Percentiles rank a stretch among this genome's conserved stretches.
Evolutionary conservation across 2,329 filamentous ascomycete species (phyloP).

Genomic region (Xylariaceae sp.): DNA sequence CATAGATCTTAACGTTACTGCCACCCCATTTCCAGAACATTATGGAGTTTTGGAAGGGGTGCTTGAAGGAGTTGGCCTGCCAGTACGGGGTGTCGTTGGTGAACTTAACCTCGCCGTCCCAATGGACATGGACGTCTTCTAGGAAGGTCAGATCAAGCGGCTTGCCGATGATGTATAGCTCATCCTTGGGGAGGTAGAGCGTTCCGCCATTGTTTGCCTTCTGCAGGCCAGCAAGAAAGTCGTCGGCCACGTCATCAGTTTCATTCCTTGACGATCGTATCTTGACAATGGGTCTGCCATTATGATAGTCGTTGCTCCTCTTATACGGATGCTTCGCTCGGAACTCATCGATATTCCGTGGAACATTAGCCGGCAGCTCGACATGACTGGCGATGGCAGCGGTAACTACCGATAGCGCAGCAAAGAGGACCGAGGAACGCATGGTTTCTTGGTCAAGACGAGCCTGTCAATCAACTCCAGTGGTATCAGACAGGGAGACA

Average conservation of each 20-base stretch:
- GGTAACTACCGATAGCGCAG: conserved; percentile 29
- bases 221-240: conserved; percentile 57
- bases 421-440: conserved; percentile 19
- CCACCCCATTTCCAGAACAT: conserved; percentile 69
- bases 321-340: conserved; percentile 43
- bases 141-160: conserved; percentile 61
- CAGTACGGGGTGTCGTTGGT: conserved; percentile 49
- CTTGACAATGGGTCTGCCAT: conserved; percentile 42
- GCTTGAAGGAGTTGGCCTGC: conserved; percentile 45
- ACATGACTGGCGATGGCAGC: conserved; percentile 26
- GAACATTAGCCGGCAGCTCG: conserved; percentile 38
- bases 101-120: conserved; percentile 59
- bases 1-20: conserved; percentile 62
- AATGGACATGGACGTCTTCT: conserved; percentile 58
- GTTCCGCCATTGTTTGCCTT: conserved; percentile 62
- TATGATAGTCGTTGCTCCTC: conserved; percentile 17
- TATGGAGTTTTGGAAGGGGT: conserved; percentile 53
- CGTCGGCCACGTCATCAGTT: conserved; percentile 57
- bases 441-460: no score
- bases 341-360: conserved; percentile 43
- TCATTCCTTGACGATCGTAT: conserved; percentile 57
- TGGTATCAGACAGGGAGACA: neutral
- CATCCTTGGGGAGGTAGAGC: conserved; percentile 54
- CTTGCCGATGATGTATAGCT: conserved; percentile 61
- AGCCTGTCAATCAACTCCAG: no score